Base-by-base conservation (phyloP, 306 rosid species). In the Senna siamea region DNA sequence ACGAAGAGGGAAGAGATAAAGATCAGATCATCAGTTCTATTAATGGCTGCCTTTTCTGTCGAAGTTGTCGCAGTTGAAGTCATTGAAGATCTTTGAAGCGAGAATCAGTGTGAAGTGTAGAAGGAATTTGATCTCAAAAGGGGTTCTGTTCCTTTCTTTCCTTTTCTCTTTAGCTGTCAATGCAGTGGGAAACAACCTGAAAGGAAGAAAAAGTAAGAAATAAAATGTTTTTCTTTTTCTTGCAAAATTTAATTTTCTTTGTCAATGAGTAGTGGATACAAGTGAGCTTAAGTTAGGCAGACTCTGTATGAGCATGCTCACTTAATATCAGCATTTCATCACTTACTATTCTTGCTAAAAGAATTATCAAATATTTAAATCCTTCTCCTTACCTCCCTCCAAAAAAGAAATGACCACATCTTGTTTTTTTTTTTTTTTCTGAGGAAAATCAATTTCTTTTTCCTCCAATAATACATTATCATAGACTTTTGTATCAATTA, bases 121-220 rank as follows among this genome's bases (percentile, higher is more conserved):
- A 75, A 78, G 85, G 76, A 79, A 81, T 55, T 81, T 78, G 76
- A 82, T 82, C 77, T 85, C 83, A 70, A 75, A 76, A 59, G 76
- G 80, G 75, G 30, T 61, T 77, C 66, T 81, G 70, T 67, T 80
- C 52, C 40, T 46, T 43, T 64, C 41, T 78, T 34, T 76, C 48
- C 44, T 41, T 58, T 69, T 76, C 70, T 72, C 48, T 72, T 77
- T 73, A 69, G 70, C 70, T 83, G 85, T 83, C 87, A 87, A 84
- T 79, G 89, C 77, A 66, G 69, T 84, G 81, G 92, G 91, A 83
- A 88, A 85, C 84, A 83, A 76, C 85, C 56, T 76, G 69, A 79
- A 82, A 83, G 74, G 66, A 12, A 2, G 6, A 1, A 79, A 72
- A 65, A 70, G 74, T 69, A 80, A 76, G 83, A 81, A 79, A 77